Percentiles rank a stretch among this genome's conserved stretches.
phyloP scores from a whole-genome alignment of 495 filamentous ascomycete species.

The Evernia prunastri region DNA sequence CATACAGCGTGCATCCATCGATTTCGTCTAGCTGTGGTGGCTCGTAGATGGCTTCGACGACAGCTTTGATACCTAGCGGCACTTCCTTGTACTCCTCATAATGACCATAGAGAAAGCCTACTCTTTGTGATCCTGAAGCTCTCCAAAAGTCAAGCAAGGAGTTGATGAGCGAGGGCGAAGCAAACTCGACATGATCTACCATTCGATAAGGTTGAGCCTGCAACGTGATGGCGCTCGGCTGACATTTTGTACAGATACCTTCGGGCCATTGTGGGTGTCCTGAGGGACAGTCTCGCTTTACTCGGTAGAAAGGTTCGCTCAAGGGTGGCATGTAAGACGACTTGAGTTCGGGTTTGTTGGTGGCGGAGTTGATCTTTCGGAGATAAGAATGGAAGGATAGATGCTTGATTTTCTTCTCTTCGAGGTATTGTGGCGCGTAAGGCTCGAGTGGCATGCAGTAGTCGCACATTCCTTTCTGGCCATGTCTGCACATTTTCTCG shows the following conservation, averaged over 20 bases:
- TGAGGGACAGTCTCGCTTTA: slow-evolving; percentile 81
- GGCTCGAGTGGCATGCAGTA: slow-evolving; percentile 98
- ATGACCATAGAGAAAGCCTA: slow-evolving; percentile 87
- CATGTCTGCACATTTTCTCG: slow-evolving; percentile 87
- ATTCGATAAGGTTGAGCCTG: slow-evolving; percentile 93
- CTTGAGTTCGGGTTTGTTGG: slow-evolving; percentile 88
- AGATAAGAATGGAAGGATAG: slow-evolving; percentile 93
- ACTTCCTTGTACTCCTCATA: slow-evolving; percentile 91
- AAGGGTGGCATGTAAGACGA: slow-evolving; percentile 94
- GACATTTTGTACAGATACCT: slow-evolving; percentile 98
- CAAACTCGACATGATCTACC: slow-evolving; percentile 98
- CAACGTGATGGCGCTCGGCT: slow-evolving; percentile 92
- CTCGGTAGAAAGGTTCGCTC: slow-evolving; percentile 87
- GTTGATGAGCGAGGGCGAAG: slow-evolving; percentile 73
- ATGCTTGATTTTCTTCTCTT: slow-evolving; percentile 97
- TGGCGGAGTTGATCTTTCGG: slow-evolving; percentile 87
- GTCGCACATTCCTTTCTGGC: slow-evolving; percentile 96
- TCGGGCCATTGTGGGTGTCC: slow-evolving; percentile 91
- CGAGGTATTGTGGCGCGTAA: slow-evolving; percentile 77
- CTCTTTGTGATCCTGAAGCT: slow-evolving; percentile 64
- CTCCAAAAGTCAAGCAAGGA: slow-evolving; percentile 89
- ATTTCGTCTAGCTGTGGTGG: slow-evolving; percentile 84
- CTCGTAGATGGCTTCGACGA: slow-evolving; percentile 97
- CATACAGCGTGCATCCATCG: slow-evolving; percentile 81
- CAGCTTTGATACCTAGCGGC: slow-evolving; percentile 87